Evolutionary conservation across 371 early-diverging fungal genomes (phyloP), one percentile per base, ranked within the genome.

Genomic region (Apophysomyces trapeziformis): DNA sequence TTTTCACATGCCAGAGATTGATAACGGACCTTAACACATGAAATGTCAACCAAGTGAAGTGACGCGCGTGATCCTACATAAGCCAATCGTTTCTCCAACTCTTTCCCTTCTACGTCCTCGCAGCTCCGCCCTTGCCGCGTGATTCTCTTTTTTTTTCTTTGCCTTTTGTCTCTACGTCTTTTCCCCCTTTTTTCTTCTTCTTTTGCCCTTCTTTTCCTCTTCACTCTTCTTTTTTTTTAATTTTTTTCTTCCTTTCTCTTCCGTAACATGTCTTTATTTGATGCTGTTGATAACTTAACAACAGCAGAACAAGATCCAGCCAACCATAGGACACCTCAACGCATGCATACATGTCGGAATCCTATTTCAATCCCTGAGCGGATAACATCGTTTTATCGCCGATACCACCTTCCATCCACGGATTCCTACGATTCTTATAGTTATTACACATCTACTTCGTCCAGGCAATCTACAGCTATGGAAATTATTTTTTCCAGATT

Each of bases 401-500:
- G 54, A 50, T 50, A 21, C 21, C 21, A 50, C 8, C 54, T 21
- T 50, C 54, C 50, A 18, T 50, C 50, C n/a, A 21, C 50, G 50
- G 50, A 50, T 11, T 18, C 50, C n/a, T 21, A 50, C 21, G 50
- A 50, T 18, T 18, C 50, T 5, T 21, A 50, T 21, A 50, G 50
- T 50, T 50, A 50, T 50, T 50, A 50, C 11, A 21, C 50, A 50
- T 50, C 50, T 9, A 11, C 50, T 50, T 50, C 50, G 21, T 50
- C n/a, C 4, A 50, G 21, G 9, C 9, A 21, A 50, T 6, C 50
- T 2, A 7, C 50, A 5, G 50, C 21, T 18, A 50, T 50, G 16
- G 59, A 43, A 35, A 21, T 68, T 1, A 32, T 68, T 14, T 56
- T 68, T 58, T 60, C 68, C 12, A 43, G 61, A 6, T 38, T 68